Base-by-base conservation (phyloP, 257 asterid species). In the Coffea canephora region DNA sequence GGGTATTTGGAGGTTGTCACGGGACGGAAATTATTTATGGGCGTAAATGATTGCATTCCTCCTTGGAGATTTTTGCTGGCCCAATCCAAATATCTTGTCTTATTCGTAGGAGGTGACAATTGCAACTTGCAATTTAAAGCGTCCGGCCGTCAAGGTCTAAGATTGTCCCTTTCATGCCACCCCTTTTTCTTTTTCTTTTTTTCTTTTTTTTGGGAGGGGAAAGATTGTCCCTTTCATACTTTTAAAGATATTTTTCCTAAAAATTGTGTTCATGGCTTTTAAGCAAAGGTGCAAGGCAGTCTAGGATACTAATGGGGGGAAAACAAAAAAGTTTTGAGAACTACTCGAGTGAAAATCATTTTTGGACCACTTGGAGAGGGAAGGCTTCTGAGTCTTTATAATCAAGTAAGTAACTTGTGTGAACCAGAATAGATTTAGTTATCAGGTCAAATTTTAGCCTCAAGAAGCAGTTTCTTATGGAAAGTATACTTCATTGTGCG, bases 331-430 rank as follows among this genome's bases (percentile, higher is more conserved):
- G 76, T n/a, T 71, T 43, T 16, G 61, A 71, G 39, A 55, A 71
- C n/a, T 54, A 71, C 75, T 21, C 6, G 9, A 49, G 41, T 10
- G n/a, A 8, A 71, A 71, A 0, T 3, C 12, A 0, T 46, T n/a
- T 21, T 46, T 72, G 76, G 76, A 72, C 76, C 64, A 72, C 25
- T 48, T 27, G 31, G 41, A 65, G 69, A 65, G 15, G 41, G 69
- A 65, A n/a, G 27, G 69, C 41, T 9, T 27, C 25, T 5, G 25
- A 25, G 16, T 72, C 21, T 10, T 72, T 34, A 13, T 72, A 27
- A 48, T 48, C 43, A 48, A 27, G 31, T 31, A 31, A 31, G 34
- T 31, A 25, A 49, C 27, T 18, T 34, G 50, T 72, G 76, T 49
- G 76, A 25, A 16, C 14, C 45, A 48, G 45, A 49, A 34, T 65